phyloP scores from a whole-genome alignment of 1,284 basidiomycete genomes.

The Rhodofomes roseus region DNA sequence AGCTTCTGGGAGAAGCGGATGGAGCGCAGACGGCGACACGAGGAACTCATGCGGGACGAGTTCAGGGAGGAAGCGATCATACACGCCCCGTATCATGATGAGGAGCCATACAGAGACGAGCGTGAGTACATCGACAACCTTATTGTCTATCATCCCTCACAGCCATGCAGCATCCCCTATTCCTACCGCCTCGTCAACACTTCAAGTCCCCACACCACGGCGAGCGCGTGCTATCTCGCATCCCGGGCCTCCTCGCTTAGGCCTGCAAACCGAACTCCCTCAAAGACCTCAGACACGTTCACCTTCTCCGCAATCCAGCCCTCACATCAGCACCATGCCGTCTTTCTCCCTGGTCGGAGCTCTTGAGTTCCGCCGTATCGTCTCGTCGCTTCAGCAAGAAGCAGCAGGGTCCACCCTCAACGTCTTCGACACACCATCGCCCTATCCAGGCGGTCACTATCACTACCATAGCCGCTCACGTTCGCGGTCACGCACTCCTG shows the following conservation, averaged over 20 bases:
- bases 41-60: conserved; percentile 57
- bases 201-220: conserved; percentile 17
- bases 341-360: conserved; percentile 91
- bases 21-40: conserved; percentile 41
- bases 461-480: conserved; percentile 35
- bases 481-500: conserved; percentile 19
- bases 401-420: conserved; percentile 53
- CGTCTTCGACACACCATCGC: conserved; percentile 66
- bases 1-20: conserved; percentile 72
- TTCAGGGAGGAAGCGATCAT: conserved; percentile 51
- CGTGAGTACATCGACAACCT: conserved; percentile 36
- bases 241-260: conserved; percentile 37
- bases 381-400: conserved; percentile 71
- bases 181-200: conserved; percentile 10
- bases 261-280: conserved; percentile 37
- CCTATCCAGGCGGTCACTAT: conserved; percentile 73
- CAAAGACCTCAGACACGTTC: conserved; percentile 34
- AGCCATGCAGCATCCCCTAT: not conserved
- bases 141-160: not conserved
- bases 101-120: conserved; percentile 56
- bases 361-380: conserved; percentile 89
- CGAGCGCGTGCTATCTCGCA: conserved; percentile 33
- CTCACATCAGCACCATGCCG: conserved; percentile 52
- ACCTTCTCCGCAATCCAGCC: conserved; percentile 32
- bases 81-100: conserved; percentile 32